Percentiles rank a stretch among this genome's conserved stretches.
These are phyloP conservation scores for Ogataea saltuana DNA, from an alignment of 805 yeast genomes.

Conservation along the genomic window DNA sequence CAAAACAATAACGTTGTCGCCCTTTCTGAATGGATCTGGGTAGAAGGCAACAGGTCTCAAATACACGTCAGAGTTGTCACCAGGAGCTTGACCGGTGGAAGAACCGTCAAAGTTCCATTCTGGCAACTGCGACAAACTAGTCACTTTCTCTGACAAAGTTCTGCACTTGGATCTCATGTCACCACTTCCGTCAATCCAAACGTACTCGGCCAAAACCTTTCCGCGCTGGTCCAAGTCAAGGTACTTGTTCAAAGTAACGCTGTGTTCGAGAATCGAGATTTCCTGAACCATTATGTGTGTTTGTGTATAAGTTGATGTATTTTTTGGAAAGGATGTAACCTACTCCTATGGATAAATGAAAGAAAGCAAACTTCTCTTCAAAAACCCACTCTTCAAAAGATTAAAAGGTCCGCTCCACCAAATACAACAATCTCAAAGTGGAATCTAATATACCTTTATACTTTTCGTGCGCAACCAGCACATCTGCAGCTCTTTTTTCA, in stretches of 20 bases:
- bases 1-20: slow-evolving; percentile 92
- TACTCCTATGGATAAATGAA: slow-evolving; percentile 1
- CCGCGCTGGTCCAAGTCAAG: slow-evolving; percentile 83
- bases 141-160: slow-evolving; percentile 70
- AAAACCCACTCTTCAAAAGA: slow-evolving; percentile 4
- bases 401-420: neutral
- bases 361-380: slow-evolving; percentile 6
- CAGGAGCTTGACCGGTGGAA: slow-evolving; percentile 98
- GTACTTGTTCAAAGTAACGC: slow-evolving; percentile 81
- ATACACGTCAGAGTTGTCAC: slow-evolving; percentile 93
- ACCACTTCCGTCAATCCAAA: slow-evolving; percentile 96
- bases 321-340: slow-evolving; percentile 1
- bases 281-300: slow-evolving; percentile 25
- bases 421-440: slow-evolving; percentile 9
- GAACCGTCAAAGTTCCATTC: slow-evolving; percentile 99
- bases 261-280: slow-evolving; percentile 55
- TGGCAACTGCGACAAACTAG: slow-evolving; percentile 82
- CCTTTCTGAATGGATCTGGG: slow-evolving; percentile 97
- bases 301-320: slow-evolving; percentile 1
- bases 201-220: slow-evolving; percentile 88
- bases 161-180: slow-evolving; percentile 91
- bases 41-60: slow-evolving; percentile 93
- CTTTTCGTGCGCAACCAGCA: slow-evolving; percentile 2
- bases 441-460: slow-evolving; percentile 19
- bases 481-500: slow-evolving; percentile 2